Conservation (phyloP, 495 filamentous ascomycete species). For the Tuber melanosporum region DNA sequence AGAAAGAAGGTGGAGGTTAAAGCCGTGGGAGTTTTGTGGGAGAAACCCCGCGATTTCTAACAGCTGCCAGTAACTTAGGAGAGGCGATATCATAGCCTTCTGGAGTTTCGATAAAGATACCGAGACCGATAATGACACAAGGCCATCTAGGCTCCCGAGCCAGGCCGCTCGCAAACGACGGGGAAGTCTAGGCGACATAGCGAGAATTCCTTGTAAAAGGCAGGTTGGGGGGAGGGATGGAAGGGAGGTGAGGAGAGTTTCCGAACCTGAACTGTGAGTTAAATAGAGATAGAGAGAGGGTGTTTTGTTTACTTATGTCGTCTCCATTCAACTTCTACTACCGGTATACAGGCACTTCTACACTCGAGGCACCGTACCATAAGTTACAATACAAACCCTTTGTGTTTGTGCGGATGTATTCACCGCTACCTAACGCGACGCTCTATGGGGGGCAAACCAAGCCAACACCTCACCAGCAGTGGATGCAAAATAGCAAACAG, state of each 20-base stretch:
- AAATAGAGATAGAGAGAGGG: neutral
- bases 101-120: neutral
- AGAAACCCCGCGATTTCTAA: neutral
- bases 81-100: neutral
- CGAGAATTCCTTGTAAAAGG: neutral
- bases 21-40: neutral
- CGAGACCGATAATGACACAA: neutral
- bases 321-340: neutral
- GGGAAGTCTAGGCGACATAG: neutral
- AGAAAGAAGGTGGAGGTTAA: neutral
- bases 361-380: neutral
- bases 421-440: neutral
- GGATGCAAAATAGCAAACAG: neutral
- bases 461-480: neutral
- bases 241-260: neutral
- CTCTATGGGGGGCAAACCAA: neutral
- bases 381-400: neutral
- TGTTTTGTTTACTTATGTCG: neutral
- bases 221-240: neutral
- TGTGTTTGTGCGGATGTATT: neutral
- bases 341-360: neutral
- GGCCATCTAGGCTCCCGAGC: neutral
- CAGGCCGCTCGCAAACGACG: neutral
- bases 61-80: neutral
- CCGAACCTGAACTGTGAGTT: neutral